Base-by-base conservation (phyloP, 176 grass and related monocot genomes). In the Phoenix dactylifera region DNA sequence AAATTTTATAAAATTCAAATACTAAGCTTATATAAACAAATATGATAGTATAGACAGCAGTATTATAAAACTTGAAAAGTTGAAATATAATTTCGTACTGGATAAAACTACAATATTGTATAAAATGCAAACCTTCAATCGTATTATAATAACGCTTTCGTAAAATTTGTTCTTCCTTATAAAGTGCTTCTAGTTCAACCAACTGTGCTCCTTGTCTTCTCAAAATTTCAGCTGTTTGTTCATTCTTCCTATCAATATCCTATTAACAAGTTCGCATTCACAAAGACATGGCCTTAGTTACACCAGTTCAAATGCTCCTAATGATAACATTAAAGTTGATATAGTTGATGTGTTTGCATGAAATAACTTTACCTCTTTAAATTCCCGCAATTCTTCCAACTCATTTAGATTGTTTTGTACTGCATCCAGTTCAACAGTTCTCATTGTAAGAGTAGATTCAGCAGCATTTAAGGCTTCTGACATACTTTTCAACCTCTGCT, bases 81-180 rank as follows among this genome's bases (percentile, higher is more conserved):
- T 1, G 32, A 39, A 39, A 1, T 39, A 10, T 1, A 39, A 39
- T 7, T 39, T 39, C 9, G 7, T 39, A 39, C 9, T 39, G 32
- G 32, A 39, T 10, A 39, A 39, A 39, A 10, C 32, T 39, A 39
- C 6, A 39, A 39, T 10, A 9, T 39, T 39, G 32, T 39, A 7
- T 10, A 39, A 39, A 39, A 39, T 39, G 9, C 32, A 66, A 73
- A 98, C 93, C 93, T 98, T 98, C 93, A 71, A 98, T 98, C 71
- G 68, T 92, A 72, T 98, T 98, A 62, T 92, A 98, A 49, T 98
- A 98, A 59, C 84, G 68, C 25, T 98, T 98, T 30, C 93, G 70
- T 53, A 98, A 53, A 76, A 98, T 58, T 39, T 98, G 93, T 62
- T 98, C 93, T 85, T 98, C 78, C 64, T 88, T 98, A 77, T 92